Base-by-base conservation (phyloP, 2,329 filamentous ascomycete genomes). In the Geosmithia flava region DNA sequence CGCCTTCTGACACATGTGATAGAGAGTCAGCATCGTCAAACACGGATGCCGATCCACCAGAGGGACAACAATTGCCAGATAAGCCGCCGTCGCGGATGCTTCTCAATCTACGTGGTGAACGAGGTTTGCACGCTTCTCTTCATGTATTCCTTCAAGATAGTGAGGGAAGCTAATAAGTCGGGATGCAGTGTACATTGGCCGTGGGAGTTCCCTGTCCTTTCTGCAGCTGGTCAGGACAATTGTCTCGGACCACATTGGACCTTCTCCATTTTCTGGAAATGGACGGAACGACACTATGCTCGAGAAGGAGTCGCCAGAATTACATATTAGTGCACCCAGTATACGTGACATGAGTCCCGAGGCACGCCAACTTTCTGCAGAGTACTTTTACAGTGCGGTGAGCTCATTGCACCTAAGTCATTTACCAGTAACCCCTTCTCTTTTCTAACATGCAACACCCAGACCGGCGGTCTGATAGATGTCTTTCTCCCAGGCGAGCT, bases 131-230 rank as follows among this genome's bases (percentile, higher is more conserved):
- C 15, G 10, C 23, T 8, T 27, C 23, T 27, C 23, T 29, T 30
- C 7, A 16, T 1, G 15, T 16, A 15, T 29, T 8, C 19, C 7
- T 7, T 3, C 2, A 49, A 29, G 1, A 1, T 1, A n/a, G 45
- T 7, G 17, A 23, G 7, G 44, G 20, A 48, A 45, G 1, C 43
- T 57, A 1, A 55, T 16, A 2, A 11, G 2, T 37, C 8, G 23
- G 23, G 23, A 27, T 5, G 17, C 42, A 74, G 68, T 75, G 0
- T 75, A 69, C 46, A 64, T 74, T 45, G 68, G 71, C n/a, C 63
- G 68, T n/a, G 70, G 68, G 10, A 71, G 72, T 1, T 70, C 72
- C 0, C 59, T 80, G 15, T 78, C 76, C 0, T 80, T 80, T 49
- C 59, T 80, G 1, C 73, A 78, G 49, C 66, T 77, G 37, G 62